These are phyloP conservation scores for Vanderwaltozyma verrucispora DNA, from an alignment of 805 yeast species.

Conservation along the genomic window DNA sequence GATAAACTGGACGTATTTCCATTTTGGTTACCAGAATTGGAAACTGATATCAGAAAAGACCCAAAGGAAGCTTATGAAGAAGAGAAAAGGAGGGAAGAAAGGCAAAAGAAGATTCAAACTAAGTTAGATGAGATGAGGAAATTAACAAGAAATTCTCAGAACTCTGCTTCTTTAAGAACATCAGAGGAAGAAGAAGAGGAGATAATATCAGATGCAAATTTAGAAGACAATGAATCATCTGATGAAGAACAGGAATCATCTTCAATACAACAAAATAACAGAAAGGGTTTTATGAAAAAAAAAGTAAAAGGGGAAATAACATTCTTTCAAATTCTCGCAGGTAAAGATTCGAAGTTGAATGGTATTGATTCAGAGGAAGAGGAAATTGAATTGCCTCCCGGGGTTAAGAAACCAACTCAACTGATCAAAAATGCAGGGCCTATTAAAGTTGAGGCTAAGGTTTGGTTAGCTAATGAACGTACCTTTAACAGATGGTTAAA, in stretches of 20 bases:
- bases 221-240: constrained; percentile 50
- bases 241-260: constrained; percentile 27
- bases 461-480: constrained; percentile 97
- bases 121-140: constrained; percentile 31
- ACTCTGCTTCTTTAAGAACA: neutral
- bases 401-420: constrained; percentile 72
- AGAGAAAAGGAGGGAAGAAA: constrained; percentile 43
- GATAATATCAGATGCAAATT: constrained; percentile 30
- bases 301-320: constrained; percentile 22
- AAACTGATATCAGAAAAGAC: constrained; percentile 60
- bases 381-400: constrained; percentile 78
- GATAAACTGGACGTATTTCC: constrained; percentile 76
- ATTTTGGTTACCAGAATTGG: constrained; percentile 90
- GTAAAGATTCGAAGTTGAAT: constrained; percentile 34
- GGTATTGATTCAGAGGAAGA: constrained; percentile 80
- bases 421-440: constrained; percentile 86
- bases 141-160: constrained; percentile 13
- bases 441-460: constrained; percentile 90
- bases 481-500: constrained; percentile 94
- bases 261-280: neutral
- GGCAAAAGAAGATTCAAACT: constrained; percentile 31
- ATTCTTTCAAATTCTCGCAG: constrained; percentile 29
- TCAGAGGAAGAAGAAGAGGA: neutral
- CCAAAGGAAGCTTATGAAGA: constrained; percentile 74
- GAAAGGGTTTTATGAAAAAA: constrained; percentile 5